Conservation (phyloP, 23 red algal genomes). For the Gracilaria caudata region DNA sequence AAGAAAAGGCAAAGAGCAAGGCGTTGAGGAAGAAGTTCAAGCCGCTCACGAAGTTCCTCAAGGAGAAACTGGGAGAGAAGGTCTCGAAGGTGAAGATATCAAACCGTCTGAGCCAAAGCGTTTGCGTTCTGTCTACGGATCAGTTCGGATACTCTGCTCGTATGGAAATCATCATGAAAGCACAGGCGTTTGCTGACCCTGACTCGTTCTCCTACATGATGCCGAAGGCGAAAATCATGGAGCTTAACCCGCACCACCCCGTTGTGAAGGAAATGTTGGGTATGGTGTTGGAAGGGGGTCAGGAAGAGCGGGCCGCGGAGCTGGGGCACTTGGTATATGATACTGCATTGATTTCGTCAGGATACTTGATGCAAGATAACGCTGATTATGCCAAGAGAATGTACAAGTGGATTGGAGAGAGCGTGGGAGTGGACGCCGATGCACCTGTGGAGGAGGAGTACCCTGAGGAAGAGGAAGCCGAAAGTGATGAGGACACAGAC, state of each 20-base stretch:
- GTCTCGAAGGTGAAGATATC: conserved; percentile 87
- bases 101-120: conserved; percentile 67
- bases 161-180: conserved; percentile 88
- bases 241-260: conserved; percentile 86
- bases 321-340: conserved; percentile 84
- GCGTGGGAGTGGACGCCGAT: conserved; percentile 59
- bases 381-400: conserved; percentile 71
- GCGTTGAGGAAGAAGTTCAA: conserved; percentile 65
- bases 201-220: conserved; percentile 75
- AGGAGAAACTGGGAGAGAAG: conserved; percentile 72
- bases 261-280: conserved; percentile 66
- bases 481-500: conserved; percentile 2
- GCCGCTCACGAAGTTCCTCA: conserved; percentile 85
- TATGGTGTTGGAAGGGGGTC: conserved; percentile 28
- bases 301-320: conserved; percentile 59
- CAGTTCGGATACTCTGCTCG: conserved; percentile 88
- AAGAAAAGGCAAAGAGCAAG: conserved; percentile 69
- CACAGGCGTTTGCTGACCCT: conserved; percentile 90
- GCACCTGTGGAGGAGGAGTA: conserved; percentile 62
- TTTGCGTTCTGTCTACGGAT: conserved; percentile 76
- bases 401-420: conserved; percentile 73
- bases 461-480: conserved; percentile 44
- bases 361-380: conserved; percentile 82
- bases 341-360: conserved; percentile 74
- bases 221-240: conserved; percentile 85